These are phyloP conservation scores for Chaetomium strumarium DNA, from an alignment of 2,329 filamentous ascomycete genomes.

Conservation along the genomic window DNA sequence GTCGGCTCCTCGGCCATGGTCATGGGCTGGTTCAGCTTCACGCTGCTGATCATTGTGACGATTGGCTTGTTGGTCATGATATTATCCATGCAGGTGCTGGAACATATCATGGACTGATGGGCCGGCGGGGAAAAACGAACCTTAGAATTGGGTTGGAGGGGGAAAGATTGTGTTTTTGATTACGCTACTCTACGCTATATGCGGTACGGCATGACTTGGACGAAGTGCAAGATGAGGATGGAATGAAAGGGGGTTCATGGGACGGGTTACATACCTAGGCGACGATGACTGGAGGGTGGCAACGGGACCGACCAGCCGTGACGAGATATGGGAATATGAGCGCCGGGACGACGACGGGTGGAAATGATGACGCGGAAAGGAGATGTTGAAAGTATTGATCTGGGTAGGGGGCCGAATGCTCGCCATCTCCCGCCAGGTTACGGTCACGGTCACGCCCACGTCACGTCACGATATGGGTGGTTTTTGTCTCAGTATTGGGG, in stretches of 20 bases:
- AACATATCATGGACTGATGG: constrained; percentile 44
- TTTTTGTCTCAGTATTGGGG: constrained; percentile 4
- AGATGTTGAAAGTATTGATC: no score
- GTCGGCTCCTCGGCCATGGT: constrained; percentile 96
- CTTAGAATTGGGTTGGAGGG: not conserved
- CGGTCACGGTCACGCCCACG: not conserved
- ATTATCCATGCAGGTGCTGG: constrained; percentile 77
- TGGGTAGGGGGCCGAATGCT: not conserved
- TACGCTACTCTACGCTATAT: constrained; percentile 1
- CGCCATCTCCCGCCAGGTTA: not conserved
- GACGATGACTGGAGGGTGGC: not conserved
- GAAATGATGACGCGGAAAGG: no score
- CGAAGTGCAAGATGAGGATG: no score
- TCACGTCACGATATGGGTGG: not conserved
- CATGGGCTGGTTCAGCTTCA: constrained; percentile 95
- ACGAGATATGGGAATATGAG: no score
- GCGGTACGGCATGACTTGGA: not conserved
- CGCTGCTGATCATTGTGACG: constrained; percentile 87
- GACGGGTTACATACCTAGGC: not conserved
- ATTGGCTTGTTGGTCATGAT: constrained; percentile 96
- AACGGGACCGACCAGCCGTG: no score
- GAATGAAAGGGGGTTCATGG: not conserved
- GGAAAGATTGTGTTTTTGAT: not conserved
- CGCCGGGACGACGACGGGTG: no score
- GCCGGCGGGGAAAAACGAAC: not conserved